These are phyloP conservation scores for Diaporthe ampelina DNA, from an alignment of 2,329 filamentous ascomycete species.

Conservation along the genomic window DNA sequence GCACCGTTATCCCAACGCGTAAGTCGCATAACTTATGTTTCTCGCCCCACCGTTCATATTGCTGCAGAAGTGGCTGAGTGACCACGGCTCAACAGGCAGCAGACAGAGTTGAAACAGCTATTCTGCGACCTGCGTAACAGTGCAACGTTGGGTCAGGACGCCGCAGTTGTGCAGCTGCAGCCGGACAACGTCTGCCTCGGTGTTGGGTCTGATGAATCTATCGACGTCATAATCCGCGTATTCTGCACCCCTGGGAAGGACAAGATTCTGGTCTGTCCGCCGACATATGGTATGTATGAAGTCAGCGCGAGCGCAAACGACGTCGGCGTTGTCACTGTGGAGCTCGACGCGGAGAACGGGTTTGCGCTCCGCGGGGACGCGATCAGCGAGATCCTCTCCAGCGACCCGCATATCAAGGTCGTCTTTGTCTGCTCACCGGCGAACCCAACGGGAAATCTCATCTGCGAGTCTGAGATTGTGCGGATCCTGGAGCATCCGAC, in stretches of 20 bases:
- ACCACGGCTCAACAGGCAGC: neutral
- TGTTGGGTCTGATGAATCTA: neutral
- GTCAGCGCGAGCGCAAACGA: neutral
- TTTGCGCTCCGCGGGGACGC: neutral
- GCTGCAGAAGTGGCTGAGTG: neutral
- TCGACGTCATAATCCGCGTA: neutral
- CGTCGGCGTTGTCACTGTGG: neutral
- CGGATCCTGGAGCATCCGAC: neutral
- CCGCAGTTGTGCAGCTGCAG: neutral
- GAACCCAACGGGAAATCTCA: neutral
- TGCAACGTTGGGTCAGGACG: neutral
- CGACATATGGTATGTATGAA: conserved; percentile 5
- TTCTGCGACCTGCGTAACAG: neutral
- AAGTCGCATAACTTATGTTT: neutral
- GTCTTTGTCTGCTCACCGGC: neutral
- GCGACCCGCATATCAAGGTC: neutral
- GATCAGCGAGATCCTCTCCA: neutral
- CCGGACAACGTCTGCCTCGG: neutral
- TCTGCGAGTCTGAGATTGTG: neutral
- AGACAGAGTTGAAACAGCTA: neutral
- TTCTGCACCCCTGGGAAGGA: neutral
- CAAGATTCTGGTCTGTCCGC: neutral
- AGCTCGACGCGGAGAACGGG: neutral
- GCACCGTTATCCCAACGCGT: conserved; percentile 8
- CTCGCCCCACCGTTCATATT: neutral